Evolutionary conservation across 2,329 filamentous ascomycete genomes (phyloP), one percentile per base, ranked within the genome.

Genomic region (Aureobasidium sp.): DNA sequence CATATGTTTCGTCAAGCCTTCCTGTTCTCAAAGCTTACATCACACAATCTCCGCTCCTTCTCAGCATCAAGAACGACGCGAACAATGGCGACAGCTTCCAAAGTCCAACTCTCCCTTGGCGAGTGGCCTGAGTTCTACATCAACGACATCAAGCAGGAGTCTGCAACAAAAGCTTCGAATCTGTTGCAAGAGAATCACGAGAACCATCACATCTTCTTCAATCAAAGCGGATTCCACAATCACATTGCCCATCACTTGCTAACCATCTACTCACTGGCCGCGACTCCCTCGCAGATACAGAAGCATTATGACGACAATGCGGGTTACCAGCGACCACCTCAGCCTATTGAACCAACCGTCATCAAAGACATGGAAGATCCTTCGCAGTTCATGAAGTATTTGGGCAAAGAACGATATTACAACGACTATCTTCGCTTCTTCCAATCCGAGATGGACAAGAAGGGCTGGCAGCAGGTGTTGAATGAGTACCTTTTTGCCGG

Each of bases 191-290:
- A 85, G 62, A 91, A 96, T 69, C 81, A 94, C 65, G 82, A 82
- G 32, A 85, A 75, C 77, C 81, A 91, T 67, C 89, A 96, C 70
- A 87, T 91, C 62, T 95, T 87, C 75, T 96, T 91, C 79, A 95
- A 94, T 64, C 63, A 81, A 0, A 69, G 73, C 1, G 87, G 88
- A 0, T 95, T 88, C 65, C 92, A 97, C 69, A 79, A 96, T 71
- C 91, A 96, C 69, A 90, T 94, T 63, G 81, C 81, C 3, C 91
- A 96, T 67, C 86, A 91, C 39, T 75, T 95, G 5, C 81, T 96
- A 11, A 85, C 86, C 16, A 77, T 94, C 34, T 96, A 87, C 71
- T 88, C 88, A 37, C 84, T 94, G 1, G 87, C 87, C 0, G 90
- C 89, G 8, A 75, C 81, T 0, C 72, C 85, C 0, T 71, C 78